Evolutionary conservation across 169 alveolate species (phyloP), one percentile per base, ranked within the genome.

Genomic region (Neospora caninum): DNA sequence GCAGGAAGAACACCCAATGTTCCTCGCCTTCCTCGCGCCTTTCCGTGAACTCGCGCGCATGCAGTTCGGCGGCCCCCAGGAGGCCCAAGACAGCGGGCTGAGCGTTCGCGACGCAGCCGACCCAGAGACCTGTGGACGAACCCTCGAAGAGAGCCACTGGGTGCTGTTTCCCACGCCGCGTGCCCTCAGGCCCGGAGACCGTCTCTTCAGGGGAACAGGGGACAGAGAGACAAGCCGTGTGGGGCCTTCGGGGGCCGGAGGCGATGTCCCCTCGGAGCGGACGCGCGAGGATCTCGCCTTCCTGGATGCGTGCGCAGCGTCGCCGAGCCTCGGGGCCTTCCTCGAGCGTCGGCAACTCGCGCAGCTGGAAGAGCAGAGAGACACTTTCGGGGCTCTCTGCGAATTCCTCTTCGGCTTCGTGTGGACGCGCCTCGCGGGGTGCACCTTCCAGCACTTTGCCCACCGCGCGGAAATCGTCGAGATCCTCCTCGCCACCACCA

Each of bases 281-380:
- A 64, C 73, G 20, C n/a, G 73, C 16, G 73, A 7, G 34, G 73
- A 16, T 29, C n/a, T 64, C 34, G 31, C 73, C 34, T 27, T 16
- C 34, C 73, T 64, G n/a, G 73, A 9, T 6, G 73, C 4, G 34
- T 64, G 73, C 73, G 25, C 73, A 27, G 34, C 0, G 73, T 64
- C 73, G 73, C 73, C 4, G 73, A 27, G 73, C n/a, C 34, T 64
- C 31, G n/a, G 34, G 31, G n/a, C 31, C 7, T 64, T 78, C 10
- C 86, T 78, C 0, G 92, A 18, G 80, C 88, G 39, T 78, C 95
- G 88, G 42, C 91, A 80, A 88, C 87, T 92, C 70, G 80, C 41
- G 94, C 91, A 91, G 84, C 92, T 45, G 92, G 83, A 92, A 91
- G 91, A 92, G 92, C 95, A 92, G 41, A 83, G 88, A 42, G 84